Base-by-base conservation (phyloP, 352 stramenopile species). In the Pythium dissimile region DNA sequence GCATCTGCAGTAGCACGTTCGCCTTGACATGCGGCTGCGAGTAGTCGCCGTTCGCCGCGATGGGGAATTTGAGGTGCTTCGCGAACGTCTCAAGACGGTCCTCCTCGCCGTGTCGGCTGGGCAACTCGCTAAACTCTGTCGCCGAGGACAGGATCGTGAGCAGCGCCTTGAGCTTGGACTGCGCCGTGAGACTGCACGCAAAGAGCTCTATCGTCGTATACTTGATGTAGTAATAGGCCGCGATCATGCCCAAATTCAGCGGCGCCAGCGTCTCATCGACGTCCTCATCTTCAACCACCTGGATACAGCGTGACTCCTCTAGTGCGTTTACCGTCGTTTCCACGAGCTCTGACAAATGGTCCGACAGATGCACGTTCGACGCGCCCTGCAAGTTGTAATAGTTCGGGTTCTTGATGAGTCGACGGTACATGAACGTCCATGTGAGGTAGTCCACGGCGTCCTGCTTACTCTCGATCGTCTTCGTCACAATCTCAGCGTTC, bases 161-260 rank as follows among this genome's bases (percentile, higher is more conserved):
- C 45, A 99, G 67, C 12, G 97, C 86, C 48, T 95, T 88, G 48
- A 98, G 86, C 78, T 99, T 99, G 6, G 96, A 98, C 64, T 98
- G 97, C 5, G 84, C 88, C 21, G 95, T 99, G 16, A 99, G 69
- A 51, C 93, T 98, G 63, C 94, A 97, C 24, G 97, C 96, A 66
- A 99, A 99, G 24, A 99, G 78, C 71, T 99, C 97, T 59, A 99
- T 98, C 27, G 97, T 99, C 44, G 94, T 98, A 77, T 99, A 99
- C 73, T 98, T 92, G 53, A 99, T 89, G 73, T 99, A 99, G 74
- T 99, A 99, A 77, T 99, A 99, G 0, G 97, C 94, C 16, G 96
- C 96, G 59, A 99, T 99, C 95, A 99, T 99, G 38, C 98, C 97
- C 42, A 99, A 77, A 75, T 99, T 99, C 15, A 99, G 77, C 5